Evolutionary conservation across 257 asterid species (phyloP).

Genomic region (Handroanthus guayacan): DNA sequence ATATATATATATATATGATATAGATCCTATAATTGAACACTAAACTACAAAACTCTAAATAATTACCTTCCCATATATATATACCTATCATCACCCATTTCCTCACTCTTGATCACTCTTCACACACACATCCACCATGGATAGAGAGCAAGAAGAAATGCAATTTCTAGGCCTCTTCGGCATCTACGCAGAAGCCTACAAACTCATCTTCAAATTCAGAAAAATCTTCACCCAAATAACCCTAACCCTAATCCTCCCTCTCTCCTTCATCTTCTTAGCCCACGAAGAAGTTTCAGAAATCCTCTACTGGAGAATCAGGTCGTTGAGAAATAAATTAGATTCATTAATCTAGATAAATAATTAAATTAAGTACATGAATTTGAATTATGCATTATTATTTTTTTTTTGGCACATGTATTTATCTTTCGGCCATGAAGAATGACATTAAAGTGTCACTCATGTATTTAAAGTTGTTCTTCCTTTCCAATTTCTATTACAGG

Average conservation of each 20-base stretch:
- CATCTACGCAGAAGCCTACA: constrained; percentile 57
- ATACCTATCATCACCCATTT: background rate
- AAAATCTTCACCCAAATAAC: constrained; percentile 67
- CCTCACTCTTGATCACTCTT: background rate
- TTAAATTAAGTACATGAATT: no score
- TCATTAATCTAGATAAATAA: no score
- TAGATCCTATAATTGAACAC: background rate
- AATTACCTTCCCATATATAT: background rate
- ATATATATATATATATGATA: no score
- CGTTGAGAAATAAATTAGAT: no score
- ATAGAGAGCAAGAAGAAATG: constrained; percentile 71
- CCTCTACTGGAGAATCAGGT: constrained; percentile 42
- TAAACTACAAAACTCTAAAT: background rate
- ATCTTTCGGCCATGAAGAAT: no score
- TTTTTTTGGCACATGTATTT: no score
- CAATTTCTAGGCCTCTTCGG: constrained; percentile 62
- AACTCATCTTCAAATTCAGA: constrained; percentile 50
- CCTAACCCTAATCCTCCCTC: constrained; percentile 64
- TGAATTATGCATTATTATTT: no score
- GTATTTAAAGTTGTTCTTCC: no score
- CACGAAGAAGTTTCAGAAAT: constrained; percentile 46
- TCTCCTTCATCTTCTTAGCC: constrained; percentile 62
- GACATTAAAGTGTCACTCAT: no score
- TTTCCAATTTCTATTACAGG: no score
- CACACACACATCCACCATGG: constrained; percentile 50